Percentiles rank a stretch among this genome's conserved stretches.
These are phyloP conservation scores for Cladochytrium replicatum DNA, from an alignment of 192 early-diverging fungal species.

Conservation along the genomic window DNA sequence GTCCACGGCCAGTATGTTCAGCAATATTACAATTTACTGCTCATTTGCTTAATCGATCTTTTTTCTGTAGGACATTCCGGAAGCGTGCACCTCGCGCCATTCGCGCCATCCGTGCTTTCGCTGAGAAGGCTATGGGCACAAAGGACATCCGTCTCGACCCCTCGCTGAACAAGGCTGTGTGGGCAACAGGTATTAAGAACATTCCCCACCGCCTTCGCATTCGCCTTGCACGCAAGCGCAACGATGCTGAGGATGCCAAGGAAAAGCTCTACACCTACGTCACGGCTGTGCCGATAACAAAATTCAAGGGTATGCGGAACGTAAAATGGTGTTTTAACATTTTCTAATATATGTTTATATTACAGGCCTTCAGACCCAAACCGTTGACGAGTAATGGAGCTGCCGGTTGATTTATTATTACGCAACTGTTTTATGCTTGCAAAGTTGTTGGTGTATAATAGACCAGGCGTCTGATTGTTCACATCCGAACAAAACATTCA, in stretches of 20 bases:
- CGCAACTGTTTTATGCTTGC: too few species aligned
- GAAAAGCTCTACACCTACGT: constrained; percentile 98
- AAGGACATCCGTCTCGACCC: constrained; percentile 94
- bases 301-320: constrained; percentile 73
- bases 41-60: neutral
- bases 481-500: too few species aligned
- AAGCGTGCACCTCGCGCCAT: constrained; percentile 94
- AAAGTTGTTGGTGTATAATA: too few species aligned
- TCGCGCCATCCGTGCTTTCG: constrained; percentile 87
- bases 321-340: neutral
- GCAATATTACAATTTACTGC: neutral
- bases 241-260: constrained; percentile 92
- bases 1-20: constrained; percentile 60
- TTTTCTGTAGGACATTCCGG: constrained; percentile 70
- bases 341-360: constrained; percentile 1
- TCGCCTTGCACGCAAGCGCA: constrained; percentile 88
- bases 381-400: constrained; percentile 33
- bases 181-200: constrained; percentile 87
- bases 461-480: too few species aligned
- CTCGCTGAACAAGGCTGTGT: constrained; percentile 88
- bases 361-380: constrained; percentile 25
- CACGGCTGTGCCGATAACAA: constrained; percentile 70
- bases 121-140: constrained; percentile 89
- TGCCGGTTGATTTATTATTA: too few species aligned
- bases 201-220: constrained; percentile 94